Percentiles rank a stretch among this genome's conserved stretches.
Conservation (phyloP, 352 stramenopile species). For the Globisporangium polare region DNA sequence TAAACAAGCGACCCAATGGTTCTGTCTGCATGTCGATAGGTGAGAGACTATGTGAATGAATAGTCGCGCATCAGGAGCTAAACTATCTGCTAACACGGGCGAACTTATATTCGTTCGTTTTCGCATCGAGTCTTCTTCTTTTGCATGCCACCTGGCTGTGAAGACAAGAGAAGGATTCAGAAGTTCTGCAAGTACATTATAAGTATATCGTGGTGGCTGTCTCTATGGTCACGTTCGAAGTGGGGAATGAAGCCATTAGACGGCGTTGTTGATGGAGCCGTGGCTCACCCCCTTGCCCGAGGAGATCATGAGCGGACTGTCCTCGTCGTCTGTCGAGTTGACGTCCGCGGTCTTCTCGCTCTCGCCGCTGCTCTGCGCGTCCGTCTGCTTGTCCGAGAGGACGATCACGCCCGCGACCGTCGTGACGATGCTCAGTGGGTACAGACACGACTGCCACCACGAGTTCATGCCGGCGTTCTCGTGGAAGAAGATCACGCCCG, state of each 20-base stretch:
- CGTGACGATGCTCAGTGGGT: constrained; percentile 73
- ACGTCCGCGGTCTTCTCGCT: constrained; percentile 29
- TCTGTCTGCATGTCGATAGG: background rate
- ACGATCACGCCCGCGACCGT: constrained; percentile 79
- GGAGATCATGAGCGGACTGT: constrained; percentile 40
- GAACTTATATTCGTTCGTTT: constrained; percentile 1
- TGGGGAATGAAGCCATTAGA: background rate
- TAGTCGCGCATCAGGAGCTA: background rate
- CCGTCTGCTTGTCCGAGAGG: constrained; percentile 75
- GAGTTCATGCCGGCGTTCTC: constrained; percentile 78
- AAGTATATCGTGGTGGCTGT: constrained; percentile 10
- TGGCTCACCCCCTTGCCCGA: constrained; percentile 33
- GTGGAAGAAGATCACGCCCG: constrained; percentile 86
- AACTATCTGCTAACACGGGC: background rate
- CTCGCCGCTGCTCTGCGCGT: constrained; percentile 32
- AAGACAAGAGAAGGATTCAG: background rate
- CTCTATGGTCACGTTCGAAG: constrained; percentile 7
- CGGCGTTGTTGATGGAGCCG: constrained; percentile 26
- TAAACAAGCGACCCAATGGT: background rate
- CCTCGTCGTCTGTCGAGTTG: constrained; percentile 36
- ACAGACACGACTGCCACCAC: constrained; percentile 78
- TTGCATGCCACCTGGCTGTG: background rate
- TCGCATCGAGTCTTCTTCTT: background rate
- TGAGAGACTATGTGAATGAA: background rate
- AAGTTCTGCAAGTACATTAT: constrained; percentile 12